Conservation (phyloP, 176 grass and related monocot species). For the Themeda triandra region DNA sequence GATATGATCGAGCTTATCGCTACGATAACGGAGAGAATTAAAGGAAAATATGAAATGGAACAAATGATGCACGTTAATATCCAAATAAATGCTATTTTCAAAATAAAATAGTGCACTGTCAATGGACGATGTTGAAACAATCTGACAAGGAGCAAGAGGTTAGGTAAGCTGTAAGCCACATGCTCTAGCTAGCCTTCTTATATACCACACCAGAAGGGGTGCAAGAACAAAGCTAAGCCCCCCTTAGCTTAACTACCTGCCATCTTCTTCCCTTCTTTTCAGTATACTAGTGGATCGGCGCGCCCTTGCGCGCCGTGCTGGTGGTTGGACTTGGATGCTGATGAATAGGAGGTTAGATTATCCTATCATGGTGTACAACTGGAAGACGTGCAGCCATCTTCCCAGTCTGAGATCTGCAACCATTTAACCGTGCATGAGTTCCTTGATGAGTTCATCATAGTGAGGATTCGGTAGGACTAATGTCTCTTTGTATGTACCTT, state of each 20-base stretch:
- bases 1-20: neutral
- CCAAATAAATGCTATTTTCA: neutral
- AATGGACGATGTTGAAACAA: slow-evolving; percentile 11
- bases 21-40: neutral
- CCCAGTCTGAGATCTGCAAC: too few species aligned
- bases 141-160: neutral
- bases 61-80: neutral
- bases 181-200: slow-evolving; percentile 22
- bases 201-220: slow-evolving; percentile 4
- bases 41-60: neutral
- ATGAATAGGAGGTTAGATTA: too few species aligned
- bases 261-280: neutral
- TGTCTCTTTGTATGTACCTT: too few species aligned
- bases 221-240: neutral
- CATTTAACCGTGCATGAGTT: too few species aligned
- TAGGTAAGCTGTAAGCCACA: neutral
- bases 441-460: too few species aligned
- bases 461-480: too few species aligned
- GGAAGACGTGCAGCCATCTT: too few species aligned
- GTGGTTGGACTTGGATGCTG: too few species aligned
- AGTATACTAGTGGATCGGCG: too few species aligned
- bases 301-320: too few species aligned
- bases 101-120: neutral
- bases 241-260: neutral
- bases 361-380: too few species aligned